Base-by-base conservation (phyloP, 164 flowering plant species). In the Buxus sempervirens region DNA sequence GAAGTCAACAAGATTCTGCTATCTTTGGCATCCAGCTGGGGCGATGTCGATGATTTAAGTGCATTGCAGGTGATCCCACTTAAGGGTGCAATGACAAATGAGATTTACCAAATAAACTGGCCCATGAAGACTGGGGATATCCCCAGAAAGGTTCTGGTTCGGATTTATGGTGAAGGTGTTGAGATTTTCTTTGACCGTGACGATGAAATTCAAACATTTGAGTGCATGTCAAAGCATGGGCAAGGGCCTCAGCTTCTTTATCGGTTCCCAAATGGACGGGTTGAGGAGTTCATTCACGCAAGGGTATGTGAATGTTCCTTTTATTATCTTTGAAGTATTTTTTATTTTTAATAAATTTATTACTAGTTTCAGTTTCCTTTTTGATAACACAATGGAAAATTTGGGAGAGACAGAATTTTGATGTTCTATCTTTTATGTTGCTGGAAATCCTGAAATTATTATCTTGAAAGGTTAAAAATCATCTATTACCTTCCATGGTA, bases 51-150 rank as follows among this genome's bases (percentile, higher is more conserved):
- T 21, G 85, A 84, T 64, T 49, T 74, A 54, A 67, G 58, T 5
- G 36, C 51, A 0, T 57, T 86, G 66, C 66, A 81, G 62, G 85
- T 83, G 61, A 68, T 69, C 1, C 84, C 82, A 18, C n/a, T 78
- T 73, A 79, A 81, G 61, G 94, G 94, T 12, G 94, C 91, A 18
- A 80, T 87, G 90, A 87, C 91, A 18, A 87, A 89, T 67, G 80
- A 80, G 68, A 83, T 87, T 54, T 87, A 64, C 58, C 81, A 78
- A 62, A 78, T 88, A n/a, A 82, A 59, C 19, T 88, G 93, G 93
- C 86, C 88, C 5, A 76, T 76, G 9, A 74, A 66, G 42, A 68
- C 41, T 24, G 75, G 66, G 4, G 45, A 71, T 20, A 54, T 20
- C 36, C 64, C 13, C 16, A 56, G 86, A 19, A 87, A 68, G 12